phyloP scores from a whole-genome alignment of 2,329 filamentous ascomycete genomes.

The Alternaria postmessia region DNA sequence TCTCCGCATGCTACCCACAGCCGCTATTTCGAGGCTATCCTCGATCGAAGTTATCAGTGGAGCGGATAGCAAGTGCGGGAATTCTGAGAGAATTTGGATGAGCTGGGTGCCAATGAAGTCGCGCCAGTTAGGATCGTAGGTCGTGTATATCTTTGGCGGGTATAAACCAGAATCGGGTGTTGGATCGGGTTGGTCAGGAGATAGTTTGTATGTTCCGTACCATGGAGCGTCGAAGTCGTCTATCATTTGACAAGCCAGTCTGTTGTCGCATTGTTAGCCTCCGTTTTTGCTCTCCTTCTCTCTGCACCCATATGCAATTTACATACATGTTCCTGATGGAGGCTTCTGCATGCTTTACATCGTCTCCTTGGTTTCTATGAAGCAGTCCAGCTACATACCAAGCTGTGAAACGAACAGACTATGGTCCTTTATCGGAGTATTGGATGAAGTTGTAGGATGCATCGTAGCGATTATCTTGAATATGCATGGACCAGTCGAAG shows the following conservation, averaged over 20 bases:
- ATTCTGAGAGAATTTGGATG: conserved; percentile 50
- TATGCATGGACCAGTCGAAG: conserved; percentile 26
- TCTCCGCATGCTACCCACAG: conserved; percentile 52
- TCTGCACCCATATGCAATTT: not conserved
- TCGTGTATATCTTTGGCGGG: conserved; percentile 38
- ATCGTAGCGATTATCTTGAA: conserved; percentile 52
- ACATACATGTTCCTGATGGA: conserved; percentile 46
- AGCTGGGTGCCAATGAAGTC: conserved; percentile 51
- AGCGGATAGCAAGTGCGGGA: conserved; percentile 40
- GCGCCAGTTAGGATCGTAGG: conserved; percentile 48
- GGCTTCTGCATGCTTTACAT: conserved; percentile 48
- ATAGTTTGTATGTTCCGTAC: conserved; percentile 55
- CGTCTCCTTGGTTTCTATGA: conserved; percentile 47
- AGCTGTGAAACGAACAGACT: conserved; percentile 55
- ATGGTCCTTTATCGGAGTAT: conserved; percentile 55
- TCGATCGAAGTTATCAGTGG: conserved; percentile 50
- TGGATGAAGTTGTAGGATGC: conserved; percentile 54
- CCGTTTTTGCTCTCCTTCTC: not conserved
- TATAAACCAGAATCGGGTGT: conserved; percentile 42
- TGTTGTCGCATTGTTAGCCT: not conserved
- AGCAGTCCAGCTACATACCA: conserved; percentile 54
- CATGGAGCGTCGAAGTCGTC: conserved; percentile 51
- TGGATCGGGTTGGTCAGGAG: conserved; percentile 52
- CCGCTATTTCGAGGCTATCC: conserved; percentile 48
- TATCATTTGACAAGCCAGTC: conserved; percentile 44